A percentile compares a stretch with the other conserved stretches of the same genome.
phyloP scores from a whole-genome alignment of 139 green algal species.

The Auxenochlorella pyrenoidosa region DNA sequence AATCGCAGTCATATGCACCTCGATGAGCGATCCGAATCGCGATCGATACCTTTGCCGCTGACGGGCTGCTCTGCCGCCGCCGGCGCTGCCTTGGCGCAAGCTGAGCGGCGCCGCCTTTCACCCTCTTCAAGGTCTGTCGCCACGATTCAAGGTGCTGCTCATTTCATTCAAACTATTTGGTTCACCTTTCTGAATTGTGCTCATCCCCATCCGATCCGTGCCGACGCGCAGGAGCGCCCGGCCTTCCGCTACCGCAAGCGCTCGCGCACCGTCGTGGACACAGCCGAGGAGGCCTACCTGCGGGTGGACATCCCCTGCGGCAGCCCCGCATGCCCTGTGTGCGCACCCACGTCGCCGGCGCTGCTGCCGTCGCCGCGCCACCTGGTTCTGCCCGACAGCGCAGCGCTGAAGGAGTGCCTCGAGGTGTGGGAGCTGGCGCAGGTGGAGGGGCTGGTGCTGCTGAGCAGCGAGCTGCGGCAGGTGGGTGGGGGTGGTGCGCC shows the following conservation, averaged over 20 bases:
- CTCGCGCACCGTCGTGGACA: slow-evolving; percentile 40
- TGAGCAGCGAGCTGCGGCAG: slow-evolving; percentile 41
- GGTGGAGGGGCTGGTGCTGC: slow-evolving; percentile 37
- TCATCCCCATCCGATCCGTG: too few species aligned
- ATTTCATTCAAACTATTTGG: too few species aligned
- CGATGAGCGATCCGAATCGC: not conserved
- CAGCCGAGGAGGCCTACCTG: slow-evolving; percentile 50
- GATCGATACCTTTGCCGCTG: not conserved
- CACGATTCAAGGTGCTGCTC: too few species aligned
- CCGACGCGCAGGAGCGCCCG: not conserved
- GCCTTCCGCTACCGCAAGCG: slow-evolving; percentile 54
- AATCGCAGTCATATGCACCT: not conserved
- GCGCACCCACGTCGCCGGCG: not conserved
- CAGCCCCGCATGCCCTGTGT: not conserved
- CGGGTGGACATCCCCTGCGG: slow-evolving; percentile 52
- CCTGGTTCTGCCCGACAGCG: slow-evolving; percentile 55
- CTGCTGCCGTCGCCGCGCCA: slow-evolving; percentile 17
- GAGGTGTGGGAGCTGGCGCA: slow-evolving; percentile 66
- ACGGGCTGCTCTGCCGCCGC: not conserved
- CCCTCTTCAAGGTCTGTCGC: too few species aligned
- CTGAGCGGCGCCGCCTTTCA: too few species aligned
- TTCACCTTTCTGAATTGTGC: too few species aligned
- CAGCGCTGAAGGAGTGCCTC: slow-evolving; percentile 44
- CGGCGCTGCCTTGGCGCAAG: not conserved
- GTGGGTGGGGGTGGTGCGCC: not conserved